Evolutionary conservation across 176 grass and related monocot genomes (phyloP).

Genomic region (Rhynchospora breviuscula): DNA sequence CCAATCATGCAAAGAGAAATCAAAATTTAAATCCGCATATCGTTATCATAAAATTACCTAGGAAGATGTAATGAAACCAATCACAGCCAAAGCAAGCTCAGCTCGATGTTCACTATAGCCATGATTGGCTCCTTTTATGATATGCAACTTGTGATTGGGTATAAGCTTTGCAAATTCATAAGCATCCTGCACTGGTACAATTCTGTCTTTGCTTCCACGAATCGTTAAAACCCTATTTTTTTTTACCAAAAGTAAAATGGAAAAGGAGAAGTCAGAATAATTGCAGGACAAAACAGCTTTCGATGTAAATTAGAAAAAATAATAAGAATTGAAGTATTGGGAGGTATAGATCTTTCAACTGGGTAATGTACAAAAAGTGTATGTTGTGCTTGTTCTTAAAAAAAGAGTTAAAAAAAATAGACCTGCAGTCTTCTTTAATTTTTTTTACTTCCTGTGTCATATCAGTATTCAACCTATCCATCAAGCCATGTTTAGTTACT

Average conservation of each 20-base stretch:
- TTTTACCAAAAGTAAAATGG: neutral
- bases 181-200: conserved; percentile 69
- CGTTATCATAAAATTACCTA: neutral
- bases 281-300: neutral
- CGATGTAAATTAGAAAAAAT: neutral
- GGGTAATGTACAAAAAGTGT: neutral
- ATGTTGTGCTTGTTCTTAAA: neutral
- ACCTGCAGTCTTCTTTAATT: conserved; percentile 82
- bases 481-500: conserved; percentile 72
- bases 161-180: conserved; percentile 72
- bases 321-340: neutral
- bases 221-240: conserved; percentile 60
- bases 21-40: neutral
- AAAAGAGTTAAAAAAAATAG: conserved; percentile 17
- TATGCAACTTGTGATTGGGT: conserved; percentile 59
- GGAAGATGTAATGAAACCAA: conserved; percentile 37
- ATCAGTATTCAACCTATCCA: conserved; percentile 68
- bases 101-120: conserved; percentile 53
- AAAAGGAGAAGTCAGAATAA: neutral
- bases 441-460: conserved; percentile 49
- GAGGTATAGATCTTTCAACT: neutral
- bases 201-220: conserved; percentile 65
- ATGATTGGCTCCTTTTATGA: conserved; percentile 83
- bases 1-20: neutral
- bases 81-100: conserved; percentile 41